phyloP scores from a whole-genome alignment of 805 yeast genomes.

The Nakazawaea laoshanensis region DNA sequence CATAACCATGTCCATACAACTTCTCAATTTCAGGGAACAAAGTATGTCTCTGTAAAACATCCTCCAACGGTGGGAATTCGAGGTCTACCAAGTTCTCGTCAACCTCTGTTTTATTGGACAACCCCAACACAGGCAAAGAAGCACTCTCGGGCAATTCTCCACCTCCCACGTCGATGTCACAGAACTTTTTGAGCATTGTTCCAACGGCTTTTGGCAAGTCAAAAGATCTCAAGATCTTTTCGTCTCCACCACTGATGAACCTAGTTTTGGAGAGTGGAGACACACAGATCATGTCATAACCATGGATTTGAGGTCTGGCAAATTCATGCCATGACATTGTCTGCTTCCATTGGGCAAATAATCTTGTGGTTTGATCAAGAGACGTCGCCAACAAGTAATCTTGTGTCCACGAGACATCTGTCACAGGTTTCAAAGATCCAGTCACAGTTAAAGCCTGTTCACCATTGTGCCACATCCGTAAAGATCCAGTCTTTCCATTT shows the following conservation, averaged over 20 bases:
- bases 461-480: slow-evolving; percentile 88
- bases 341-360: slow-evolving; percentile 58
- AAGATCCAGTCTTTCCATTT: slow-evolving; percentile 87
- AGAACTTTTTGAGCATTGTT: slow-evolving; percentile 43
- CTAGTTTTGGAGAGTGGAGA: slow-evolving; percentile 48
- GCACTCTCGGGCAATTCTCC: slow-evolving; percentile 70
- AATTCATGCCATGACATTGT: slow-evolving; percentile 74
- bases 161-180: slow-evolving; percentile 29
- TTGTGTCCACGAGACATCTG: slow-evolving; percentile 71
- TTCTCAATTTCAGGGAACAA: slow-evolving; percentile 95
- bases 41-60: slow-evolving; percentile 83
- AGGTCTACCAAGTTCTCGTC: slow-evolving; percentile 31
- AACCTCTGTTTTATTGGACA: slow-evolving; percentile 80
- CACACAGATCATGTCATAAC: slow-evolving; percentile 88
- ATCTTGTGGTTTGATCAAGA: slow-evolving; percentile 86
- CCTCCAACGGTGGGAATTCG: slow-evolving; percentile 72
- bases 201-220: slow-evolving; percentile 81
- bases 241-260: slow-evolving; percentile 94
- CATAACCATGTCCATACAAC: slow-evolving; percentile 96
- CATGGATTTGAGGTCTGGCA: slow-evolving; percentile 96
- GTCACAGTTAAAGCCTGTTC: slow-evolving; percentile 49
- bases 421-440: slow-evolving; percentile 68
- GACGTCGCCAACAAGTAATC: slow-evolving; percentile 70
- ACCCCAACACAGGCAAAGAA: slow-evolving; percentile 84
- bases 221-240: slow-evolving; percentile 82